Conservation (phyloP, 345 rosid species). For the Limnanthes douglasii region DNA sequence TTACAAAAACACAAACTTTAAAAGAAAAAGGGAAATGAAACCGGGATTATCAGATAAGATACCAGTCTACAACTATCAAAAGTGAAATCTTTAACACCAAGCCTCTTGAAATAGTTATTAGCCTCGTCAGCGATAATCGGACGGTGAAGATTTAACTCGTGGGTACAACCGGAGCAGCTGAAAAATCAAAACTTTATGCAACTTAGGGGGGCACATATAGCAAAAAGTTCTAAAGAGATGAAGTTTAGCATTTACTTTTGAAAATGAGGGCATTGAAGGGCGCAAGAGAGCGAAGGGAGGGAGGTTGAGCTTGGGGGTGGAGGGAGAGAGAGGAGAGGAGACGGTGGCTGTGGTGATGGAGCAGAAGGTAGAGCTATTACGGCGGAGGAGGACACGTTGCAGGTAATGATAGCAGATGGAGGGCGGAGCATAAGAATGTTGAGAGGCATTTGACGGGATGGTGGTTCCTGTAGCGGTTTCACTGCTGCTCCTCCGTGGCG, state of each 20-base stretch:
- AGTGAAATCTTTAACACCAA: slow-evolving; percentile 68
- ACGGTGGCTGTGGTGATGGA: slow-evolving; percentile 6
- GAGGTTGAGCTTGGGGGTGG: slow-evolving; percentile 11
- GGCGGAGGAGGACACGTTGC: slow-evolving; percentile 26
- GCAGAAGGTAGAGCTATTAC: slow-evolving; percentile 6
- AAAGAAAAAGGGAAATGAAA: background rate
- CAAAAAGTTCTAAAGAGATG: background rate
- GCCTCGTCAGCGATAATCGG: slow-evolving; percentile 67
- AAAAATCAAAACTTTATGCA: background rate
- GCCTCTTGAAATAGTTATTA: slow-evolving; percentile 36
- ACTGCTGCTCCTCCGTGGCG: slow-evolving; percentile 14
- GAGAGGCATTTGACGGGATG: slow-evolving; percentile 23
- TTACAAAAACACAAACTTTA: background rate
- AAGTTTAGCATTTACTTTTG: slow-evolving; percentile 30
- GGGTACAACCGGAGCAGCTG: slow-evolving; percentile 95
- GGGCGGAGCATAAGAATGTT: slow-evolving; percentile 24
- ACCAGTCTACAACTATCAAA: slow-evolving; percentile 82
- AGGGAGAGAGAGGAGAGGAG: slow-evolving; percentile 8
- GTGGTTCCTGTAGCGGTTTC: slow-evolving; percentile 8
- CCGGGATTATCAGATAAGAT: slow-evolving; percentile 37
- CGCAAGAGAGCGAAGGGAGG: slow-evolving; percentile 29
- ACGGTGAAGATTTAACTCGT: slow-evolving; percentile 72
- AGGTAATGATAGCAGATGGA: slow-evolving; percentile 27
- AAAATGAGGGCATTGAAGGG: slow-evolving; percentile 78
- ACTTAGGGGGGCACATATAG: background rate